phyloP scores from a whole-genome alignment of 805 yeast genomes.

The Cyberlindnera samutprakarnensis region DNA sequence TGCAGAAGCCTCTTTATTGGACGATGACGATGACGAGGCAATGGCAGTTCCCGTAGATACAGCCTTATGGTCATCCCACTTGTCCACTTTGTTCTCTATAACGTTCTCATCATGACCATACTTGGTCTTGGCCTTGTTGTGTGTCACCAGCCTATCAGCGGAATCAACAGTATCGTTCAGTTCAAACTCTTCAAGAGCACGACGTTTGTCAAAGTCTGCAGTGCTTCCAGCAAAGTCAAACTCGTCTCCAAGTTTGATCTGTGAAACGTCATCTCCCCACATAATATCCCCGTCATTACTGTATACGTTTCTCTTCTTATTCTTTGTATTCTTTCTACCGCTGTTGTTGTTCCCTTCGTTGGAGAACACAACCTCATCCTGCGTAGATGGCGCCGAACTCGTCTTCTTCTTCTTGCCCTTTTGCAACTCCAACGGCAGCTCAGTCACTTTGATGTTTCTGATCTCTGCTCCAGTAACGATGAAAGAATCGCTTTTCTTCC shows the following conservation, averaged over 20 bases:
- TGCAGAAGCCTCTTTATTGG: slow-evolving; percentile 5
- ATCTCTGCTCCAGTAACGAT: slow-evolving; percentile 33
- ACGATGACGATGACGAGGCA: slow-evolving; percentile 3
- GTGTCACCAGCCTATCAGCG: slow-evolving; percentile 61
- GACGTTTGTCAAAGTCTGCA: slow-evolving; percentile 71
- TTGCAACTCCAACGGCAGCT: slow-evolving; percentile 35
- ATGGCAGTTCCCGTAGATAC: slow-evolving; percentile 7
- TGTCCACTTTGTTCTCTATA: slow-evolving; percentile 10
- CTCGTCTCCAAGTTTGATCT: slow-evolving; percentile 46
- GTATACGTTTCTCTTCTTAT: slow-evolving; percentile 5
- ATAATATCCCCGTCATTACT: slow-evolving; percentile 15
- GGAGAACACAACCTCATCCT: slow-evolving; percentile 2
- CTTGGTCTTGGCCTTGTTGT: slow-evolving; percentile 50
- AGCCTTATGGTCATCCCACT: slow-evolving; percentile 11
- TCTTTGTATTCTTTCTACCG: slow-evolving; percentile 4
- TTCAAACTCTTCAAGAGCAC: slow-evolving; percentile 72
- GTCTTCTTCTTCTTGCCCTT: slow-evolving; percentile 8
- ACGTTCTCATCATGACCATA: slow-evolving; percentile 73
- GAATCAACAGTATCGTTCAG: slow-evolving; percentile 55
- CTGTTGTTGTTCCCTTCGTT: slow-evolving; percentile 7
- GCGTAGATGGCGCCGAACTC: background rate
- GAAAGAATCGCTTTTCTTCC: slow-evolving; percentile 15
- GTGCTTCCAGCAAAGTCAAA: slow-evolving; percentile 83
- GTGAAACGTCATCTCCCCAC: slow-evolving; percentile 45
- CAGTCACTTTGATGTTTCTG: slow-evolving; percentile 48